A percentile compares a stretch with the other conserved stretches of the same genome.
Evolutionary conservation across 192 early-diverging fungal species (phyloP).

Genomic region (Coemansia sp.): DNA sequence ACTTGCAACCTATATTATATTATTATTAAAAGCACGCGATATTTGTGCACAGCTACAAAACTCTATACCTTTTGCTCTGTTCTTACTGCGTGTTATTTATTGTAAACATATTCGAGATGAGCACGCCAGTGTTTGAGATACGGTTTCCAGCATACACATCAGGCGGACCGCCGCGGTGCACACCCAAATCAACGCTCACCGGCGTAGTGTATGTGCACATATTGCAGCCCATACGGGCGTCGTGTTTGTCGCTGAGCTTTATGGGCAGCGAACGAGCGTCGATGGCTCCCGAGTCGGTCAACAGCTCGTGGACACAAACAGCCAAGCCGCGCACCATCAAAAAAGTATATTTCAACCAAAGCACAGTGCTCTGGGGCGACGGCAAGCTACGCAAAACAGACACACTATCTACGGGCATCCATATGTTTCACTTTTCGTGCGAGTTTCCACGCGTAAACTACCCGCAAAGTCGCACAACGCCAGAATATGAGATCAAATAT

Average conservation of each 20-base stretch:
- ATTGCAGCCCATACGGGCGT: slow-evolving; percentile 10
- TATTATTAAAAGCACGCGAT: too few species aligned
- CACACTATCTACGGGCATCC: slow-evolving; percentile 24
- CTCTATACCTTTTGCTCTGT: neutral
- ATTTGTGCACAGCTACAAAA: neutral
- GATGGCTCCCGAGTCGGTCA: slow-evolving; percentile 37
- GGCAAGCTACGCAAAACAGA: slow-evolving; percentile 14
- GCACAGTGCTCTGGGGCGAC: slow-evolving; percentile 44
- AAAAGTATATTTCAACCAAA: slow-evolving; percentile 47
- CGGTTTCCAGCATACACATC: slow-evolving; percentile 51
- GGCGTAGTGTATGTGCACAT: slow-evolving; percentile 46
- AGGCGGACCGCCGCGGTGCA: slow-evolving; percentile 35
- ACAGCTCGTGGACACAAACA: slow-evolving; percentile 16
- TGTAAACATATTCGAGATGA: slow-evolving; percentile 12
- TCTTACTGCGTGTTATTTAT: neutral
- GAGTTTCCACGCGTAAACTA: slow-evolving; percentile 52
- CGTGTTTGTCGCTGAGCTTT: slow-evolving; percentile 33
- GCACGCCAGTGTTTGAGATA: slow-evolving; percentile 30
- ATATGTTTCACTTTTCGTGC: slow-evolving; percentile 55
- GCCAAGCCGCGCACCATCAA: slow-evolving; percentile 27
- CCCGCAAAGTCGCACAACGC: slow-evolving; percentile 31
- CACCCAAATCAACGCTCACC: slow-evolving; percentile 41
- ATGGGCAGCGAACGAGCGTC: slow-evolving; percentile 36
- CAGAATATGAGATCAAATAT: slow-evolving; percentile 45
- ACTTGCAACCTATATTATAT: too few species aligned